These are phyloP conservation scores for Pseudogymnoascus sp. DNA, from an alignment of 2,329 filamentous ascomycete genomes.

Conservation along the genomic window DNA sequence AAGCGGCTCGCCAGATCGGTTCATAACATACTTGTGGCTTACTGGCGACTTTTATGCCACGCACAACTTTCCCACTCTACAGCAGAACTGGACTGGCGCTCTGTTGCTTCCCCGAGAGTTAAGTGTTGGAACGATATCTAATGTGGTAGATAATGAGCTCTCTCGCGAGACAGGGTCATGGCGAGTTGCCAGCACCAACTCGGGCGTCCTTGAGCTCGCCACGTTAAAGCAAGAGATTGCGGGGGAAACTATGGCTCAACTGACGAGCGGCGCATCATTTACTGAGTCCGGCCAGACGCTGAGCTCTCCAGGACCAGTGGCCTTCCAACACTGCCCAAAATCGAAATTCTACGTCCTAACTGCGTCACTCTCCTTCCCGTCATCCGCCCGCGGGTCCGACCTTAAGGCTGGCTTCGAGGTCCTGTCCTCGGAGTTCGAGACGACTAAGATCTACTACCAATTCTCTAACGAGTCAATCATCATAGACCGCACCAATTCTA, in stretches of 20 bases:
- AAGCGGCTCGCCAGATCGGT: slow-evolving; percentile 34
- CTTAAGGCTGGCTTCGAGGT: slow-evolving; percentile 35
- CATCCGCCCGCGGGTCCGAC: slow-evolving; percentile 26
- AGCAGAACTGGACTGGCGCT: slow-evolving; percentile 38
- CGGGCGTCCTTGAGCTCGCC: slow-evolving; percentile 29
- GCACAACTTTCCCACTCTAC: slow-evolving; percentile 30
- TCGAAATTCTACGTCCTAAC: slow-evolving; percentile 34
- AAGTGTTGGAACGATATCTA: slow-evolving; percentile 31
- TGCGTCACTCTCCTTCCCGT: slow-evolving; percentile 31
- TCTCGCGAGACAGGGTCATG: slow-evolving; percentile 32
- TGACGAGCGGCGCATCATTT: slow-evolving; percentile 18
- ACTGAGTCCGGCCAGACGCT: neutral
- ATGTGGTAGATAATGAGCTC: slow-evolving; percentile 35
- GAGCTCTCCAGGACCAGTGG: neutral
- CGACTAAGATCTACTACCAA: slow-evolving; percentile 36
- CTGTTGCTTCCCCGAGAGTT: slow-evolving; percentile 36
- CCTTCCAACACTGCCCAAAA: slow-evolving; percentile 18
- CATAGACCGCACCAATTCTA: slow-evolving; percentile 34
- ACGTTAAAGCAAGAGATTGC: slow-evolving; percentile 33
- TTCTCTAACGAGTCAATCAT: slow-evolving; percentile 36
- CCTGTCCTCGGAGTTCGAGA: slow-evolving; percentile 32
- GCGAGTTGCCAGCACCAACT: slow-evolving; percentile 27
- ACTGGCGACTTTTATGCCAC: slow-evolving; percentile 36
- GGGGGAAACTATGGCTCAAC: slow-evolving; percentile 29
- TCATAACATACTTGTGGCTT: slow-evolving; percentile 35